Base-by-base conservation (phyloP, 805 yeast genomes). In the Torulaspora gathmanii region DNA sequence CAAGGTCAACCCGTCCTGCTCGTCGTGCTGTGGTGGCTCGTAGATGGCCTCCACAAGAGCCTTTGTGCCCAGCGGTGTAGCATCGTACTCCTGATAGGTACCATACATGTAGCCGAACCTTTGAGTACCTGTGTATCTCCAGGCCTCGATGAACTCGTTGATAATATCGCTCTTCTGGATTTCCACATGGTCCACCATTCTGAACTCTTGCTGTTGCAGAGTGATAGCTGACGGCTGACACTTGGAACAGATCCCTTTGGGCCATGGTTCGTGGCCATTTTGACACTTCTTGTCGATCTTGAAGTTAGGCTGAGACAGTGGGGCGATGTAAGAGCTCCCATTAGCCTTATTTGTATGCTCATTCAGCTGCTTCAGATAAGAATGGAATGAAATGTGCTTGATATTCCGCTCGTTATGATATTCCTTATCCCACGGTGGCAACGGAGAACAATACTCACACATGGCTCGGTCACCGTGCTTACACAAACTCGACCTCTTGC, bases 141-240 rank as follows among this genome's bases (percentile, higher is more conserved):
- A 93, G 17, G 85, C 70, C 53, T 93, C 95, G 45, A 93, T 87
- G 64, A 93, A 93, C 29, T 75, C 71, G 64, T 93, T 87, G 43
- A 93, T 78, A 20, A 89, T 75, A 10, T 73, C 71, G 42, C 89
- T 79, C 47, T 79, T 79, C 19, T 87, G 80, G 64, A 90, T 86
- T 63, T 93, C 99, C 25, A 93, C 93, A 68, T 93, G 98, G 64
- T 93, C 99, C 23, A 95, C 96, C 95, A 93, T 87, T 56, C 99
- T 77, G 65, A 86, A 93, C 28, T 74, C 71, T 64, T 93, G 99
- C 64, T 82, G 89, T 64, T 85, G 95, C 50, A 93, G 71, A 0
- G 98, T 90, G 48, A 93, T 87, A 0, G 96, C 93, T 1, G 96
- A 82, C 0, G 99, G 98, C 65, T 91, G 98, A 67, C 99, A 91